Base-by-base conservation (phyloP, 75 land plant genomes). In the Isoetes taiwanensis region DNA sequence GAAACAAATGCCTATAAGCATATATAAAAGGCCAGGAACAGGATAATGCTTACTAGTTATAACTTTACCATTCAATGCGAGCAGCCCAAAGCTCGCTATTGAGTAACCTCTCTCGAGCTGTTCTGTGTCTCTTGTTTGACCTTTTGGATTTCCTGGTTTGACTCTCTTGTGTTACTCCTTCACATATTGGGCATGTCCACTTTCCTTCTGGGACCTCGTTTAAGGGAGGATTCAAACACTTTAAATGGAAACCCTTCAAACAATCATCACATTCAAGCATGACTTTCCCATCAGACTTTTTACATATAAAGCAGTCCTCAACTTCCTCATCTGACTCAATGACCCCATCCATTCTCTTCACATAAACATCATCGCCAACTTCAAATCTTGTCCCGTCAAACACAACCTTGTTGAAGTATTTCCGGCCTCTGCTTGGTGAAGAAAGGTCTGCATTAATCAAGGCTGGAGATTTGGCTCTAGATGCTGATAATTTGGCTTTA, bases 231-330 rank as follows among this genome's bases (percentile, higher is more conserved):
- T 70, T 69, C 60, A 84, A 32, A 63, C 99, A 94, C 12, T 61
- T 73, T 56, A 88, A 59, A 65, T 94, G 99, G 59, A 79, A 85
- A 24, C 99, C 99, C 29, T 81, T 75, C 57, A 90, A 41, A 42
- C 96, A 94, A 30, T 77, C 75, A 56, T 94, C 96, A 43, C 99
- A 94, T 64, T 94, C 99, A 17, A 90, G 64, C 96, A 90, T 85
- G 23, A 78, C 63, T 0, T 41, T 58, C 37, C 34, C 69, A 3
- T 82, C 96, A 27, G 37, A 14, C 68, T 62, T 65, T 11, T 69
- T 79, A 68, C 99, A 94, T 0, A 94, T 61, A 35, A 71, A 54
- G 41, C 99, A 94, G 20, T 85, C 86, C 65, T 94, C 99, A 11
- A 72, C 54, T 52, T 87, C 90, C 21, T 64, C 64, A 41, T 82